A percentile compares a stretch with the other conserved stretches of the same genome.
These are phyloP conservation scores for Chrysosporium keratinophilum DNA, from an alignment of 2,329 filamentous ascomycete species.

Conservation along the genomic window DNA sequence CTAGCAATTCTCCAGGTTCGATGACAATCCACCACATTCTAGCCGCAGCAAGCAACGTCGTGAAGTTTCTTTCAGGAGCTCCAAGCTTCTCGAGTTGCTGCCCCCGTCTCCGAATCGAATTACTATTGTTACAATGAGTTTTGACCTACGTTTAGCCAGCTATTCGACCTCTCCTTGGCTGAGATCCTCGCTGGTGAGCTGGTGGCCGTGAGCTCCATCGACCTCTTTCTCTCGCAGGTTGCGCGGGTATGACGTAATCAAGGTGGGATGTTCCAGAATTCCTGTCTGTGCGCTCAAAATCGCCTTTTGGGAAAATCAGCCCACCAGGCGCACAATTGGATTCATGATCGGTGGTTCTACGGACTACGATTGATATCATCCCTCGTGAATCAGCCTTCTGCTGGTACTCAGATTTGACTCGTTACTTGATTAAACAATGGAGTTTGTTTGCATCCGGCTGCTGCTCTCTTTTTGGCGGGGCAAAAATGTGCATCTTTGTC, in stretches of 20 bases:
- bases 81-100: background rate
- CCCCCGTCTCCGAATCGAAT: constrained; percentile 17
- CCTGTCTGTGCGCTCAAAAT: background rate
- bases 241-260: constrained; percentile 1
- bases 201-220: constrained; percentile 14
- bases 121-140: background rate
- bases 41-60: constrained; percentile 1
- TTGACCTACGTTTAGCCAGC: background rate
- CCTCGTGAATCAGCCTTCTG: no score
- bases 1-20: constrained; percentile 32
- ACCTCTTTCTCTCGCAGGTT: constrained; percentile 15
- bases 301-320: background rate
- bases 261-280: constrained; percentile 2
- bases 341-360: no score
- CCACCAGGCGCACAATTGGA: background rate
- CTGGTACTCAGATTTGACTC: no score
- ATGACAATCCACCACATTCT: constrained; percentile 19
- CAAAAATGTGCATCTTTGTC: no score
- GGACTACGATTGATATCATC: no score
- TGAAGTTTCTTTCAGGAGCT: constrained; percentile 2
- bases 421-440: no score
- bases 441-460: no score
- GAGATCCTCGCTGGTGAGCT: background rate
- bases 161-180: background rate
- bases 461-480: no score